These are phyloP conservation scores for Smallanthus sonchifolius DNA, from an alignment of 129 eudicot species.

Conservation along the genomic window DNA sequence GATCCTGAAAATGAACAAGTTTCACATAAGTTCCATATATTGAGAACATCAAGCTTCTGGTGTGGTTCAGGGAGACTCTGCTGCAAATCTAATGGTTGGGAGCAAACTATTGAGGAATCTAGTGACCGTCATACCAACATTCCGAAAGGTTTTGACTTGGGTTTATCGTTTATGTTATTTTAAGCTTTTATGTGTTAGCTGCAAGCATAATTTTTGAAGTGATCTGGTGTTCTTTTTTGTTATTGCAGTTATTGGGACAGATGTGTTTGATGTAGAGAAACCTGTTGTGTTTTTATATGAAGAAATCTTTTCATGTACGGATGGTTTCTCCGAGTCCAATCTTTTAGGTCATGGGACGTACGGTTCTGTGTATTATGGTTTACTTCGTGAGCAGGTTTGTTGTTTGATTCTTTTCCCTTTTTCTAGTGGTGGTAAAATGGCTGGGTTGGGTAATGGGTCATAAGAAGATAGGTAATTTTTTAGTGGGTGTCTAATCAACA, in stretches of 20 bases:
- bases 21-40: constrained; percentile 71
- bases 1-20: constrained; percentile 46
- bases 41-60: constrained; percentile 71
- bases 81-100: constrained; percentile 56
- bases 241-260: constrained; percentile 65
- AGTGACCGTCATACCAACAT: constrained; percentile 67
- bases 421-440: background rate
- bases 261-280: constrained; percentile 88
- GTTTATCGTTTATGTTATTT: background rate
- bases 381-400: constrained; percentile 74
- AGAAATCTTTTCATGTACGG: constrained; percentile 36
- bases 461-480: background rate
- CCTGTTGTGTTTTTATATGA: constrained; percentile 73
- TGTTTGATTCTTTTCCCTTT: background rate
- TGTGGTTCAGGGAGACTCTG: constrained; percentile 89
- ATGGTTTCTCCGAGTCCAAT: constrained; percentile 46
- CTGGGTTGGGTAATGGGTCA: background rate
- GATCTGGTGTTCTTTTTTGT: constrained; percentile 4
- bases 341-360: constrained; percentile 93
- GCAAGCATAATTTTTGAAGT: background rate
- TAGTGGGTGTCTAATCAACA: background rate
- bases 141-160: constrained; percentile 57
- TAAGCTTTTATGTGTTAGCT: background rate
- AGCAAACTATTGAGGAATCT: constrained; percentile 55
- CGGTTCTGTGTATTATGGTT: constrained; percentile 91